These are phyloP conservation scores for Anisodus tanguticus DNA, from an alignment of 257 asterid species.

Conservation along the genomic window DNA sequence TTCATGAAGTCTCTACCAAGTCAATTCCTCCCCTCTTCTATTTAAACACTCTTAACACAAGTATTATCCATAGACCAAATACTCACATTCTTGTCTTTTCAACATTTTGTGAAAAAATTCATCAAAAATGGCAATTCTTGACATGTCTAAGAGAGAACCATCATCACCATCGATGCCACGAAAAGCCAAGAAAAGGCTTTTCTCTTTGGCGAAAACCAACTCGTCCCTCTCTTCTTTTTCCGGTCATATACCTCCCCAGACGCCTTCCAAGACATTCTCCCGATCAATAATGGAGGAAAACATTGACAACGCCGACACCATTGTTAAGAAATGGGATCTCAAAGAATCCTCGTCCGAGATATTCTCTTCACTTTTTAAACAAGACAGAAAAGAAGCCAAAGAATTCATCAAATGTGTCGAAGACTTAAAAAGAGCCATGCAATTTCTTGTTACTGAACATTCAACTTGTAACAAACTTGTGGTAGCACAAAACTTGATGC, in stretches of 20 bases:
- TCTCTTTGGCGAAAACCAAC: conserved; percentile 39
- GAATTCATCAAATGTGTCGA: conserved; percentile 52
- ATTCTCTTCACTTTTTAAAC: conserved; percentile 53
- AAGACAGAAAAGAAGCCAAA: conserved; percentile 53
- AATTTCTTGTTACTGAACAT: conserved; percentile 49
- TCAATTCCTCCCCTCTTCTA: conserved; percentile 21
- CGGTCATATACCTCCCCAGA: conserved; percentile 38
- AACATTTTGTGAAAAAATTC: background rate
- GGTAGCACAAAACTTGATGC: conserved; percentile 61
- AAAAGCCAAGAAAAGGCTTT: conserved; percentile 36
- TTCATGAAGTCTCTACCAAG: background rate
- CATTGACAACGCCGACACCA: conserved; percentile 45
- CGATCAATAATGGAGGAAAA: conserved; percentile 54
- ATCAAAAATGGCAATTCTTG: conserved; percentile 3
- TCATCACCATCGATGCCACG: conserved; percentile 42
- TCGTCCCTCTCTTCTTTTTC: conserved; percentile 38
- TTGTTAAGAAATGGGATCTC: conserved; percentile 60
- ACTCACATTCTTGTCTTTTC: background rate
- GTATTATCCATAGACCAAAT: background rate
- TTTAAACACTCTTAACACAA: conserved; percentile 6
- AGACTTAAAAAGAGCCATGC: conserved; percentile 61
- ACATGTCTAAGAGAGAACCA: background rate
- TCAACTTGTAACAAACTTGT: conserved; percentile 52
- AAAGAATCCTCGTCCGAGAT: conserved; percentile 41
- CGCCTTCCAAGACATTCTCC: conserved; percentile 39